Base-by-base conservation (phyloP, 2,329 filamentous ascomycete genomes). In the Microsporum audouinii region DNA sequence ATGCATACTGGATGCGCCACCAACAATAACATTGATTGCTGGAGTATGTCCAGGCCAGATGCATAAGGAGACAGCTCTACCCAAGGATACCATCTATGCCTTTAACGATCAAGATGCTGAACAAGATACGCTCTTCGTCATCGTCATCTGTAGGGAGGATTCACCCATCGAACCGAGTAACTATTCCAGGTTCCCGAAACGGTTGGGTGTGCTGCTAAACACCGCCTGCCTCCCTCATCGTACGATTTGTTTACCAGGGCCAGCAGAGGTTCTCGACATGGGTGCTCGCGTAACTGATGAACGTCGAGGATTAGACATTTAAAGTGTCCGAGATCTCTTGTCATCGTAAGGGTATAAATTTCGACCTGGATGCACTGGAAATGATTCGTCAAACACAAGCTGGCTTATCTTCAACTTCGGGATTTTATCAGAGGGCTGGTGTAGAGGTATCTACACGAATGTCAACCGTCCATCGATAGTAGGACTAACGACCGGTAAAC, bases 181-280 rank as follows among this genome's bases (percentile, higher is more conserved):
- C 3, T 38, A 14, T 12, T 61, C 57, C 10, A 47, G 49, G 27
- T n/a, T 33, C 6, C 23, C 43, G 36, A 63, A 63, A 12, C 61
- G 59, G 4, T 14, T 38, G 4, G 33, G 36, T 3, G 17, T 41
- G 14, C 45, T 34, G 45, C 41, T 31, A 27, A 55, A 57, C 39
- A 38, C 3, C n/a, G 45, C 51, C 5, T 7, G 34, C 29, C 39
- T 17, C 23, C 58, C 4, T 41, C 17, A 12, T 23, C 23, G 38
- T 58, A 63, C 6, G 62, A 57, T 8, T 57, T 43, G 29, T 63
- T 63, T 33, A 63, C 36, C 60, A 60, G 49, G 4, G 27, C 29
- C 5, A 41, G 57, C 7, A 63, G 62, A 12, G 36, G 12, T 6
- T 62, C 14, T 8, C 59, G 57, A 33, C 45, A 63, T 49, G 60